These are phyloP conservation scores for Salvia splendens DNA, from an alignment of 257 asterid species.

Conservation along the genomic window DNA sequence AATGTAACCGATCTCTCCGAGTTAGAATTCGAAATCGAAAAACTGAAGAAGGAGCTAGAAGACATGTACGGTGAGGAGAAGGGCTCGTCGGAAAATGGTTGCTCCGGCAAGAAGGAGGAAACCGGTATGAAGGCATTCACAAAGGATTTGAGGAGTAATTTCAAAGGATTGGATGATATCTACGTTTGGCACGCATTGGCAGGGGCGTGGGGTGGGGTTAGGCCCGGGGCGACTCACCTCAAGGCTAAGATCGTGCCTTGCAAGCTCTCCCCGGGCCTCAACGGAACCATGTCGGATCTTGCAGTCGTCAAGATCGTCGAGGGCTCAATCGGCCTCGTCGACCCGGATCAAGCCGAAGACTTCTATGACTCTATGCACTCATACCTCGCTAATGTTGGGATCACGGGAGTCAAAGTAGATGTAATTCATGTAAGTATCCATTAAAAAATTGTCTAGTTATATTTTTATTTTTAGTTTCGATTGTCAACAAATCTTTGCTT, in stretches of 20 bases:
- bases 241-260: slow-evolving; percentile 49
- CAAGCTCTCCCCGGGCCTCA: slow-evolving; percentile 64
- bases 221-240: slow-evolving; percentile 63
- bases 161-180: slow-evolving; percentile 73
- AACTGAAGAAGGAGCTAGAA: slow-evolving; percentile 42
- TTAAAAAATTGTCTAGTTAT: no score
- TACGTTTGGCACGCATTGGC: slow-evolving; percentile 77
- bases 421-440: slow-evolving; percentile 57
- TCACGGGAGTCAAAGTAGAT: slow-evolving; percentile 78
- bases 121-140: slow-evolving; percentile 61
- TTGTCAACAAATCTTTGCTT: no score
- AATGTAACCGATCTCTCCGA: slow-evolving; percentile 45
- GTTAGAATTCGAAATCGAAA: slow-evolving; percentile 39
- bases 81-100: slow-evolving; percentile 29
- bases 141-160: slow-evolving; percentile 46
- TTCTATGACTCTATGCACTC: slow-evolving; percentile 71
- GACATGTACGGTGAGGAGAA: slow-evolving; percentile 42
- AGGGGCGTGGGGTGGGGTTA: slow-evolving; percentile 82
- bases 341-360: slow-evolving; percentile 64
- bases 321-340: slow-evolving; percentile 74
- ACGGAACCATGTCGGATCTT: slow-evolving; percentile 69
- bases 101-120: slow-evolving; percentile 34
- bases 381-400: slow-evolving; percentile 58
- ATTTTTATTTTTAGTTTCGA: no score
- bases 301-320: slow-evolving; percentile 71